Evolutionary conservation across 495 filamentous ascomycete genomes (phyloP).

Genomic region (Hypoxylon trugodes): DNA sequence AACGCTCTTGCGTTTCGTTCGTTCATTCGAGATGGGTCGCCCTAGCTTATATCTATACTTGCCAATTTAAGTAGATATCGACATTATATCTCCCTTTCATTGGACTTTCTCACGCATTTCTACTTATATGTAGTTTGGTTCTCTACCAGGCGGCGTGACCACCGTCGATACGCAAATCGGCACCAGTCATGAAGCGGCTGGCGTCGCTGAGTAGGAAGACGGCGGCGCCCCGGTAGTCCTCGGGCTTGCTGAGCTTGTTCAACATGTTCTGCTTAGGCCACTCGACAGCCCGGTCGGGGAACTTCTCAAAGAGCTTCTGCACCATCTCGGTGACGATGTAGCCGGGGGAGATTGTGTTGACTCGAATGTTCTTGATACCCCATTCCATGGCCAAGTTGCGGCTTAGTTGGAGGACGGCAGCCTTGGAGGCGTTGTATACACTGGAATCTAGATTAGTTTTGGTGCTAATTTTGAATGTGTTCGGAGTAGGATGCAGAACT

Average conservation of each 20-base stretch:
- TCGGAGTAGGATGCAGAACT: slow-evolving; percentile 15
- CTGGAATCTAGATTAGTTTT: slow-evolving; percentile 72
- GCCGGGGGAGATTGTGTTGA: slow-evolving; percentile 94
- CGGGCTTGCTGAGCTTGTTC: slow-evolving; percentile 75
- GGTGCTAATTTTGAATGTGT: not conserved
- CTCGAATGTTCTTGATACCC: slow-evolving; percentile 86
- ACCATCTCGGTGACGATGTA: slow-evolving; percentile 97
- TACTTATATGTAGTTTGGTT: too few relatives aligned
- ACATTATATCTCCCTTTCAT: not conserved
- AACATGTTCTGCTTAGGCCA: slow-evolving; percentile 95
- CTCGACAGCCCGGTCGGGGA: slow-evolving; percentile 74
- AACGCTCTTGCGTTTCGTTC: not conserved
- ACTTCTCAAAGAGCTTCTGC: slow-evolving; percentile 75
- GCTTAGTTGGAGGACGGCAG: slow-evolving; percentile 82
- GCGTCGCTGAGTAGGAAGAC: slow-evolving; percentile 90
- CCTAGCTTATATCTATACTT: slow-evolving; percentile 1
- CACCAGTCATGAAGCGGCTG: slow-evolving; percentile 86
- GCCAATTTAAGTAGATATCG: slow-evolving; percentile 15
- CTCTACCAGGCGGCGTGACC: slow-evolving; percentile 81
- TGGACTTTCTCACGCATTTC: not conserved
- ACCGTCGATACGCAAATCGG: slow-evolving; percentile 82
- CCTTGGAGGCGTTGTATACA: slow-evolving; percentile 92
- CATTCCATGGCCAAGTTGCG: slow-evolving; percentile 89
- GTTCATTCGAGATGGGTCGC: slow-evolving; percentile 1
- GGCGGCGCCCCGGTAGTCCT: slow-evolving; percentile 81